Conservation (phyloP, 139 green algal species). For the Closterium sp. region DNA sequence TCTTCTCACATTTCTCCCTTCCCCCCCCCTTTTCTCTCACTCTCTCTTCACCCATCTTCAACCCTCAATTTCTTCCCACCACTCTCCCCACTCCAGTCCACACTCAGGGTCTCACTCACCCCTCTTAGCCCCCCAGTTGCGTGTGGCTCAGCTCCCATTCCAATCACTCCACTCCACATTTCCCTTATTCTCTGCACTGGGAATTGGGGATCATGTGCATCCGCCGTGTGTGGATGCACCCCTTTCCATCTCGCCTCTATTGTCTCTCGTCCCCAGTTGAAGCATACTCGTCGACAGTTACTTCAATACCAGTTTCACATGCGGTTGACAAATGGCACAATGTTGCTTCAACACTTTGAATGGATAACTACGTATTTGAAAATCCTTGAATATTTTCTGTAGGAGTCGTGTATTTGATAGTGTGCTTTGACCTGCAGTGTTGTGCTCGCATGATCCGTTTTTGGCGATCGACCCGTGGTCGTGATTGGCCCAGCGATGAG, state of each 20-base stretch:
- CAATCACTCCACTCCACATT: constrained; percentile 10
- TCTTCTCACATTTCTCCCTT: not conserved
- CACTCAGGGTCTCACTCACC: not conserved
- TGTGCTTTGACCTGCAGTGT: no score
- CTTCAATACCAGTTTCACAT: no score
- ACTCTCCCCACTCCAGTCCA: not conserved
- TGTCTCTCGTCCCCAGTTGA: no score
- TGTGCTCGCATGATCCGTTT: no score
- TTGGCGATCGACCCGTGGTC: no score
- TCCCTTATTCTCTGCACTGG: not conserved
- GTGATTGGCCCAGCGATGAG: not conserved
- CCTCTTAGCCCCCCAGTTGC: not conserved
- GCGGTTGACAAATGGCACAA: no score
- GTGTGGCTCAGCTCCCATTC: not conserved
- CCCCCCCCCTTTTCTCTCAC: not conserved
- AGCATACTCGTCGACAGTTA: no score
- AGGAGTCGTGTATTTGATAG: no score
- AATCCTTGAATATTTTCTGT: no score
- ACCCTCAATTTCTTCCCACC: constrained; percentile 2
- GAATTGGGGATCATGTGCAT: not conserved
- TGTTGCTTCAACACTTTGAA: no score
- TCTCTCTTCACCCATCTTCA: constrained; percentile 2
- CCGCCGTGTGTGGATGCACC: not conserved
- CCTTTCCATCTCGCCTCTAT: no score
- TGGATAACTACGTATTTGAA: no score